Conservation (phyloP, 108 stramenopile species). For the Cyclotella baltica region DNA sequence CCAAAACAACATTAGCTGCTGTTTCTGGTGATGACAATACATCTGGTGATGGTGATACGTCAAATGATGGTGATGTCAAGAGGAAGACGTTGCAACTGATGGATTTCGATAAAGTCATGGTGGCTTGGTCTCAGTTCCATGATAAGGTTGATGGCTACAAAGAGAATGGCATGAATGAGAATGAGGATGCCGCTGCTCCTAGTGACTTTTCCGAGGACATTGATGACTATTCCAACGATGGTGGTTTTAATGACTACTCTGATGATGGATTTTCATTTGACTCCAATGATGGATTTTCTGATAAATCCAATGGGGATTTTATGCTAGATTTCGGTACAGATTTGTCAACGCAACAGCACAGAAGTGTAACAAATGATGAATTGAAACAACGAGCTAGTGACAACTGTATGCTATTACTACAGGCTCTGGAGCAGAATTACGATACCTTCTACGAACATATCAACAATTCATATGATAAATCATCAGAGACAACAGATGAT, state of each 20-base stretch:
- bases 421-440: constrained; percentile 43
- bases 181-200: too few relatives aligned
- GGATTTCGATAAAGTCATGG: constrained; percentile 52
- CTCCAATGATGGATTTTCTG: too few relatives aligned
- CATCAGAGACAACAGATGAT: neutral
- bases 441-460: constrained; percentile 23
- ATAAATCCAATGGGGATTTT: too few relatives aligned
- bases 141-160: neutral
- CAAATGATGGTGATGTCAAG: neutral
- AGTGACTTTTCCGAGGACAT: neutral
- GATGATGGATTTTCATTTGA: too few relatives aligned
- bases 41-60: constrained; percentile 6
- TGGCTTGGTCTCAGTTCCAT: constrained; percentile 36
- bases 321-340: too few relatives aligned
- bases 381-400: constrained; percentile 30
- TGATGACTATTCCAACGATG: neutral
- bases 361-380: neutral
- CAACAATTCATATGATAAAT: neutral
- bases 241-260: neutral
- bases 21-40: too few relatives aligned
- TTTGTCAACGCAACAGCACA: too few relatives aligned
- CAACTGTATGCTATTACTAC: constrained; percentile 26
- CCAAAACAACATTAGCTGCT: too few relatives aligned
- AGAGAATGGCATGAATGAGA: too few relatives aligned
- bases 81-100: constrained; percentile 32